These are phyloP conservation scores for Cylindrotheca fusiformis DNA, from an alignment of 108 stramenopile genomes.

Conservation along the genomic window DNA sequence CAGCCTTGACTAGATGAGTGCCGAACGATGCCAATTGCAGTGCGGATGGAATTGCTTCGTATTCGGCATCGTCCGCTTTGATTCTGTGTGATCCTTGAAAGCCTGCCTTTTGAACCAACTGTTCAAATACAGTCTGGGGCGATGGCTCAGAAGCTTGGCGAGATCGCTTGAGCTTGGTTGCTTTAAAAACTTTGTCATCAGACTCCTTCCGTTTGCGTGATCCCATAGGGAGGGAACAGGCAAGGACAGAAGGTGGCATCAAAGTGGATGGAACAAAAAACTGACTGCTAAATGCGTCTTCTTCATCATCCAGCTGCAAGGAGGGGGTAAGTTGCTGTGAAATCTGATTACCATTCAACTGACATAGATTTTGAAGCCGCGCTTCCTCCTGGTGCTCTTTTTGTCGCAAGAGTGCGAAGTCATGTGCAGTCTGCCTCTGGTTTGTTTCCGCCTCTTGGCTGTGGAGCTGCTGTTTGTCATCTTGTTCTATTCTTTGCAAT, in stretches of 20 bases:
- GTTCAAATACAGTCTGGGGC: slow-evolving; percentile 7
- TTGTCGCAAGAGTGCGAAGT: neutral
- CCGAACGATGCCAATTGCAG: slow-evolving; percentile 82
- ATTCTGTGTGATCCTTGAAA: slow-evolving; percentile 11
- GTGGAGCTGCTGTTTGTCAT: too few relatives aligned
- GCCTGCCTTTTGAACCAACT: neutral
- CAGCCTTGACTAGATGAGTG: slow-evolving; percentile 67
- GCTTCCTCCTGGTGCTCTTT: neutral
- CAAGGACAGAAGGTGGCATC: slow-evolving; percentile 17
- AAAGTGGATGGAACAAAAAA: slow-evolving; percentile 17
- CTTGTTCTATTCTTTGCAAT: too few relatives aligned
- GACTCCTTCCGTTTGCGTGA: neutral
- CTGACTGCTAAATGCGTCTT: neutral
- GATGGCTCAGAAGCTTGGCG: slow-evolving; percentile 1
- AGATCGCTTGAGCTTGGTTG: slow-evolving; percentile 1
- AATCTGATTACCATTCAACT: too few relatives aligned
- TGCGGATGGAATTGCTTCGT: slow-evolving; percentile 69
- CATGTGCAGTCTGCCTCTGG: too few relatives aligned
- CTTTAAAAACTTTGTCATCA: neutral
- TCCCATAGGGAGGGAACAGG: neutral
- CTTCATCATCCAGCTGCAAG: neutral
- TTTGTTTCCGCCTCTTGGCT: too few relatives aligned
- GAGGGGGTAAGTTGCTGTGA: too few relatives aligned
- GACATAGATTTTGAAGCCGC: neutral
- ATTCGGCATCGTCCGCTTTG: slow-evolving; percentile 38